These are phyloP conservation scores for Penstemon newberryi DNA, from an alignment of 257 asterid genomes.

Conservation along the genomic window DNA sequence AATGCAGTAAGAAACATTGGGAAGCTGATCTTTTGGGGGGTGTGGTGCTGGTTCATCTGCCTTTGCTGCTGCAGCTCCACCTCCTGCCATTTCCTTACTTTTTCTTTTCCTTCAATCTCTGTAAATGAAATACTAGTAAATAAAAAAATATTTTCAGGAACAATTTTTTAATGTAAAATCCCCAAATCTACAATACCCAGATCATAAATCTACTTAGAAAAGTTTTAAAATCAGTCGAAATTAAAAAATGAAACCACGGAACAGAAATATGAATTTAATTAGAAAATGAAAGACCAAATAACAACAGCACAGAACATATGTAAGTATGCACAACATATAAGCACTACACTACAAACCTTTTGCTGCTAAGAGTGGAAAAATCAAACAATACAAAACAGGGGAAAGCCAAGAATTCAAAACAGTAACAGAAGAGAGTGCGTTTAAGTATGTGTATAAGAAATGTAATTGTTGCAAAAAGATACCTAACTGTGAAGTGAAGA, in stretches of 20 bases:
- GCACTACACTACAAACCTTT: slow-evolving; percentile 26
- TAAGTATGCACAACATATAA: slow-evolving; percentile 5
- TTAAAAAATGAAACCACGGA: slow-evolving; percentile 22
- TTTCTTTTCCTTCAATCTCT: slow-evolving; percentile 33
- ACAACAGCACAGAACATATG: slow-evolving; percentile 31
- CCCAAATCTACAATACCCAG: slow-evolving; percentile 42
- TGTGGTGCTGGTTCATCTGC: slow-evolving; percentile 86
- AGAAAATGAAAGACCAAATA: slow-evolving; percentile 16
- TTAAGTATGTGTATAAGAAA: slow-evolving; percentile 30
- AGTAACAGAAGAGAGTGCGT: slow-evolving; percentile 32
- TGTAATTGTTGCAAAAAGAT: slow-evolving; percentile 34
- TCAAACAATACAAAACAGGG: slow-evolving; percentile 13
- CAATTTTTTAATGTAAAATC: slow-evolving; percentile 22
- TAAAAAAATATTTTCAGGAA: slow-evolving; percentile 8
- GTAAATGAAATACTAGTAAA: background rate
- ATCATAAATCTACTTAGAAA: slow-evolving; percentile 25
- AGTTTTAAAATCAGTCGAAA: too few species aligned
- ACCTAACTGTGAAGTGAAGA: slow-evolving; percentile 41
- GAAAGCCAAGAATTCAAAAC: slow-evolving; percentile 32
- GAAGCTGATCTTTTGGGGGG: slow-evolving; percentile 94
- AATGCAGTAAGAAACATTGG: slow-evolving; percentile 87
- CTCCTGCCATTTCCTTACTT: slow-evolving; percentile 57
- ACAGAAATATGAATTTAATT: slow-evolving; percentile 17
- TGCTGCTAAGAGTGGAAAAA: slow-evolving; percentile 26
- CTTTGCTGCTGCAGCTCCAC: slow-evolving; percentile 58